phyloP scores from a whole-genome alignment of 1,284 basidiomycete species.

The Leccinum subspadiceum region DNA sequence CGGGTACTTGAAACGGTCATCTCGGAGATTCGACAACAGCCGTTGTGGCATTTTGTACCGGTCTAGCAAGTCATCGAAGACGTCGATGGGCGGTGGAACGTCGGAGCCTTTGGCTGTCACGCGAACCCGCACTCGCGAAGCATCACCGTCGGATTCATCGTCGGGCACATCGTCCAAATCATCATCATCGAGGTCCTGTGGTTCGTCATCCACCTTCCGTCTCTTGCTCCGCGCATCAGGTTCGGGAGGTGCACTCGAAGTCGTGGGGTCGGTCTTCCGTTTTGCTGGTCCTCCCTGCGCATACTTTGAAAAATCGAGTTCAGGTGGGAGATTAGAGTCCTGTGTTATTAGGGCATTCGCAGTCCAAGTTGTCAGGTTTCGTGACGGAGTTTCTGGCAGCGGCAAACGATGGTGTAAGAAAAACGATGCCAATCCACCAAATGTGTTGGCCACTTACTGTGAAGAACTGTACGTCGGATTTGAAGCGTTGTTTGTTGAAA shows the following conservation, averaged over 20 bases:
- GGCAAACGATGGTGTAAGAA: slow-evolving; percentile 13
- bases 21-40: slow-evolving; percentile 59
- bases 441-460: slow-evolving; percentile 39
- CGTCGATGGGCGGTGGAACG: slow-evolving; percentile 55
- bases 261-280: slow-evolving; percentile 36
- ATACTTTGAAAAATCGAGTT: slow-evolving; percentile 86
- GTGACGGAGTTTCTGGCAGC: slow-evolving; percentile 28
- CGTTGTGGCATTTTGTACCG: slow-evolving; percentile 56
- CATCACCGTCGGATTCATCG: slow-evolving; percentile 29
- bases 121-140: slow-evolving; percentile 49
- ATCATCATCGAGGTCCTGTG: slow-evolving; percentile 26
- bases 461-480: slow-evolving; percentile 73
- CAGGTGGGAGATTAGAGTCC: slow-evolving; percentile 62
- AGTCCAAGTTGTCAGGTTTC: slow-evolving; percentile 17
- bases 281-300: slow-evolving; percentile 56
- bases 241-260: slow-evolving; percentile 15
- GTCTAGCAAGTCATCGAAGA: slow-evolving; percentile 56
- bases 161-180: slow-evolving; percentile 31
- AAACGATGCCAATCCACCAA: slow-evolving; percentile 6
- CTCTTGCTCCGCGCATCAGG: slow-evolving; percentile 36
- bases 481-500: slow-evolving; percentile 81
- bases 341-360: slow-evolving; percentile 18
- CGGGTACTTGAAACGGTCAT: slow-evolving; percentile 59
- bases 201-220: slow-evolving; percentile 33
- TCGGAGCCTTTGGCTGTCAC: slow-evolving; percentile 69